Conservation (phyloP, 495 filamentous ascomycete species). For the Astrothelium macrocarpum region DNA sequence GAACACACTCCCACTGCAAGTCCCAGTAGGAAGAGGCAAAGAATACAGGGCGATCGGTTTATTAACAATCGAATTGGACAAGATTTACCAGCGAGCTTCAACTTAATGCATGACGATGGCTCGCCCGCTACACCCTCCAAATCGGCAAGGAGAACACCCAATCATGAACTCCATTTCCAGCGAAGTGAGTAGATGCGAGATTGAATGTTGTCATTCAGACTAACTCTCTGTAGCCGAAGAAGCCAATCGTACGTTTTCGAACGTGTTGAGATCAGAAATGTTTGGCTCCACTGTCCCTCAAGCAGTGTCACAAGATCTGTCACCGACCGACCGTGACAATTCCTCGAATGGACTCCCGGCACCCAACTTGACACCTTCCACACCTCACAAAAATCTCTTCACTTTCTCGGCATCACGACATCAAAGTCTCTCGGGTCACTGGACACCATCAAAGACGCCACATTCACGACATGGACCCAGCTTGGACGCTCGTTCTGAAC, state of each 20-base stretch:
- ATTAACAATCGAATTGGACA: constrained; percentile 92
- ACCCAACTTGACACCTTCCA: constrained; percentile 73
- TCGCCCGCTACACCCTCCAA: constrained; percentile 86
- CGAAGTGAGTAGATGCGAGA: constrained; percentile 52
- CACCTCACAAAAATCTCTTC: constrained; percentile 95
- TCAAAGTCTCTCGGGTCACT: constrained; percentile 55
- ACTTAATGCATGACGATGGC: constrained; percentile 73
- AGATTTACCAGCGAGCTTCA: constrained; percentile 86
- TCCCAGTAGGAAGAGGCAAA: constrained; percentile 77
- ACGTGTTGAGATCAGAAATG: constrained; percentile 78
- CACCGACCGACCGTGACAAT: constrained; percentile 50
- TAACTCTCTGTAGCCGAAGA: constrained; percentile 61
- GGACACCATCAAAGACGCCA: not conserved
- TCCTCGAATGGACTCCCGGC: constrained; percentile 55
- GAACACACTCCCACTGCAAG: constrained; percentile 66
- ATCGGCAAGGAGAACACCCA: constrained; percentile 71
- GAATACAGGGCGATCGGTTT: constrained; percentile 84
- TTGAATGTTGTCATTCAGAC: constrained; percentile 31
- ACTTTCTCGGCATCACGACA: constrained; percentile 77
- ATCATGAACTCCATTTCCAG: constrained; percentile 89
- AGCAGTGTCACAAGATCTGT: constrained; percentile 53
- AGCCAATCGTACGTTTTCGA: constrained; percentile 85
- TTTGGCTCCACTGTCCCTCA: constrained; percentile 87
- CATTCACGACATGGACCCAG: constrained; percentile 55
- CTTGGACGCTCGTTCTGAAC: constrained; percentile 75